A percentile compares a stretch with the other conserved stretches of the same genome.
Conservation (phyloP, 2,329 filamentous ascomycete genomes). For the Cryoendolithus antarcticus region DNA sequence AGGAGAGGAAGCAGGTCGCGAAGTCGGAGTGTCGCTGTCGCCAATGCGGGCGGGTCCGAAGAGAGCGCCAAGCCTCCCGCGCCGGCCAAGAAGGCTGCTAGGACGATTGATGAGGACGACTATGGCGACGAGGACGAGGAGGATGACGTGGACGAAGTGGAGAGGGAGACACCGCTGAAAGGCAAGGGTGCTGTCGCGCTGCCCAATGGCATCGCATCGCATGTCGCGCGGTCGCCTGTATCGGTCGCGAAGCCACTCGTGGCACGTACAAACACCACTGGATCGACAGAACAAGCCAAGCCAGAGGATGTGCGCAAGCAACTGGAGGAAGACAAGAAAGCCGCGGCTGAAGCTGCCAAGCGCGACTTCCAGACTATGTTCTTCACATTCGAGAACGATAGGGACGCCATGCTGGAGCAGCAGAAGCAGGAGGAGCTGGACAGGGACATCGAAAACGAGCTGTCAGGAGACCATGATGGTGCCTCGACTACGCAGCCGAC, state of each 20-base stretch:
- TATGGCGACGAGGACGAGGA: slow-evolving; percentile 59
- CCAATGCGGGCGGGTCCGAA: slow-evolving; percentile 8
- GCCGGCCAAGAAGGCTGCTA: slow-evolving; percentile 60
- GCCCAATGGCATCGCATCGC: slow-evolving; percentile 47
- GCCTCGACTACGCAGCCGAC: slow-evolving; percentile 42
- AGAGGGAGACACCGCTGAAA: slow-evolving; percentile 36
- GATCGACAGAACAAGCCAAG: slow-evolving; percentile 46
- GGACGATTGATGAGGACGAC: slow-evolving; percentile 72
- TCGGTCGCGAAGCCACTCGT: slow-evolving; percentile 50
- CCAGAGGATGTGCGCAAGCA: slow-evolving; percentile 85
- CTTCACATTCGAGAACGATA: slow-evolving; percentile 88
- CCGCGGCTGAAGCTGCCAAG: slow-evolving; percentile 79
- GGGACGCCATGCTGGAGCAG: slow-evolving; percentile 93
- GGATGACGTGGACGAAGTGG: slow-evolving; percentile 30
- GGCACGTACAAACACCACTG: slow-evolving; percentile 45
- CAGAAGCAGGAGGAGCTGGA: slow-evolving; percentile 94
- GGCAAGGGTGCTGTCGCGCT: slow-evolving; percentile 41
- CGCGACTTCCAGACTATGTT: slow-evolving; percentile 87
- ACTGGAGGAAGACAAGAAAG: slow-evolving; percentile 81
- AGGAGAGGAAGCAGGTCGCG: no score
- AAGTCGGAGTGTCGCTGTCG: no score
- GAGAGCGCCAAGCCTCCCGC: slow-evolving; percentile 34
- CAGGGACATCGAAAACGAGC: slow-evolving; percentile 89
- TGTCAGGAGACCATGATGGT: slow-evolving; percentile 49
- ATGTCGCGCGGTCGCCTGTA: slow-evolving; percentile 58